Percentiles rank a stretch among this genome's conserved stretches.
Evolutionary conservation across 176 grass and related monocot species (phyloP).

Genomic region (Echinochloa phyllopogon): DNA sequence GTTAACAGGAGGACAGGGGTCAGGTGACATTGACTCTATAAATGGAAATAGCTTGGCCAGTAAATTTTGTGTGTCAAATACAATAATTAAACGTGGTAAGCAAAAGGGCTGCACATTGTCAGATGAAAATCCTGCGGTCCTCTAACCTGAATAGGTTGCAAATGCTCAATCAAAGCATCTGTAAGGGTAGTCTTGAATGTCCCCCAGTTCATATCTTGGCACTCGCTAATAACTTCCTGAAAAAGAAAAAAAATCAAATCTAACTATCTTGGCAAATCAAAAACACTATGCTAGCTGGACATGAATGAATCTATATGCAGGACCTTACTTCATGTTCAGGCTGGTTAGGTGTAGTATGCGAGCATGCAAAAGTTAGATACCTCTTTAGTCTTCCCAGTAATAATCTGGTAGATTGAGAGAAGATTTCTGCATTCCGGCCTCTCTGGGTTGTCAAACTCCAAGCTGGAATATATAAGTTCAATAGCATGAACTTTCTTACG

Average conservation of each 20-base stretch:
- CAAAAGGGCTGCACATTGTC: background rate
- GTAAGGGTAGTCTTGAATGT: constrained; percentile 80
- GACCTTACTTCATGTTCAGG: constrained; percentile 21
- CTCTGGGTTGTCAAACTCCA: constrained; percentile 93
- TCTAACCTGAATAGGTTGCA: constrained; percentile 88
- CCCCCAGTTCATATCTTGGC: constrained; percentile 96
- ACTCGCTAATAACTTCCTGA: constrained; percentile 87
- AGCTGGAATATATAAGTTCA: constrained; percentile 52
- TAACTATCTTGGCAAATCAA: constrained; percentile 14
- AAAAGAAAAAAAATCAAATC: constrained; percentile 34
- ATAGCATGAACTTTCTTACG: constrained; percentile 8
- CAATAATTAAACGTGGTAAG: constrained; percentile 15
- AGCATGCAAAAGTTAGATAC: constrained; percentile 46
- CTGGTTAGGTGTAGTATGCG: background rate
- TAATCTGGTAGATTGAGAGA: constrained; percentile 89
- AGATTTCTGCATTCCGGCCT: constrained; percentile 97
- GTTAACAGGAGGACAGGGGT: background rate
- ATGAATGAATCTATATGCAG: constrained; percentile 28
- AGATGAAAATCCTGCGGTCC: background rate
- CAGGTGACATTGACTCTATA: constrained; percentile 11
- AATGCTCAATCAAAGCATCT: constrained; percentile 85
- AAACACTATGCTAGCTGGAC: constrained; percentile 2
- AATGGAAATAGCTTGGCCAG: background rate
- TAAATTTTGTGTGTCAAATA: background rate
- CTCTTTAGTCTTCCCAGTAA: constrained; percentile 92